phyloP scores from a whole-genome alignment of 352 stramenopile species.

The Vaucheria bursata region DNA sequence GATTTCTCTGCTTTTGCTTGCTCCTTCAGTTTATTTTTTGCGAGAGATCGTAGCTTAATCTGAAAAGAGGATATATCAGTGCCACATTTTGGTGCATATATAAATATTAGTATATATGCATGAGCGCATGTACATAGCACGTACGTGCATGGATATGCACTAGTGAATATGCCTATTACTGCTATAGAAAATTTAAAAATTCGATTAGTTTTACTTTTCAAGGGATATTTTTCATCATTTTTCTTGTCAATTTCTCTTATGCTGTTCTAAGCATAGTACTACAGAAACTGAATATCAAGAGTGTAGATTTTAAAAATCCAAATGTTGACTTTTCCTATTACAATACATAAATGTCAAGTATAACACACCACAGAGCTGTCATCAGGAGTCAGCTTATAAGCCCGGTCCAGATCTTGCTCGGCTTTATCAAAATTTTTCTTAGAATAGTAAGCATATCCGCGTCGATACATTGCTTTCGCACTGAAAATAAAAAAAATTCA shows the following conservation, averaged over 20 bases:
- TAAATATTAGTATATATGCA: neutral
- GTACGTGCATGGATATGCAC: neutral
- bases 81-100: neutral
- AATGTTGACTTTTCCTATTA: too few species aligned
- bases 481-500: neutral
- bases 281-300: too few species aligned
- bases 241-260: too few species aligned
- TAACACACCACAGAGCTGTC: neutral
- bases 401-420: conserved; percentile 27
- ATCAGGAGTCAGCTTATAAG: neutral
- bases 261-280: too few species aligned
- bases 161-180: neutral
- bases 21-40: conserved; percentile 5
- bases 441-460: conserved; percentile 26
- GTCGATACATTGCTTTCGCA: conserved; percentile 33
- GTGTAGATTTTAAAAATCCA: too few species aligned
- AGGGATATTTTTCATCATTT: neutral
- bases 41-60: conserved; percentile 1
- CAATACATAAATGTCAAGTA: too few species aligned
- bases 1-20: conserved; percentile 8
- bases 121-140: neutral
- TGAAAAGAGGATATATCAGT: neutral
- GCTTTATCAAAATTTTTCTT: conserved; percentile 39
- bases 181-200: neutral
- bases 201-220: neutral